Conservation (phyloP, 805 yeast genomes). For the Jamesozyma spencerorum region DNA sequence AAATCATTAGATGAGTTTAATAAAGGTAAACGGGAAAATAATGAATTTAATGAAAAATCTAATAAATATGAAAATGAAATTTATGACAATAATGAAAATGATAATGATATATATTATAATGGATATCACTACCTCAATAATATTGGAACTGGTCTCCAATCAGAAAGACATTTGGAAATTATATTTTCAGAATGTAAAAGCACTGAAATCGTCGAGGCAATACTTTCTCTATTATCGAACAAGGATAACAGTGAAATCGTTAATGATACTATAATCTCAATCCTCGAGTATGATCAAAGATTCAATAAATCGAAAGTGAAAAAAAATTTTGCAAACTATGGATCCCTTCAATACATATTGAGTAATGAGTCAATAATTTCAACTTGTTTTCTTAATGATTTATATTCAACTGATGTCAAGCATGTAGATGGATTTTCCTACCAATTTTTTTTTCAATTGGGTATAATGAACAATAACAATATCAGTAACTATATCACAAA, state of each 20-base stretch:
- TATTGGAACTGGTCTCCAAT: not conserved
- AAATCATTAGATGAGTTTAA: not conserved
- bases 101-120: not conserved
- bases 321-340: constrained; percentile 15
- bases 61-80: not conserved
- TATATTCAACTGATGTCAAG: not conserved
- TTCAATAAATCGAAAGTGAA: constrained; percentile 16
- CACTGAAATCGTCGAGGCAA: constrained; percentile 11
- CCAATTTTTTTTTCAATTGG: constrained; percentile 17
- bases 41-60: not conserved
- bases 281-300: constrained; percentile 19
- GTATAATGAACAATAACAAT: constrained; percentile 16
- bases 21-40: not conserved
- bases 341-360: constrained; percentile 20
- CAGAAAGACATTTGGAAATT: constrained; percentile 1
- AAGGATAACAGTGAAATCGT: not conserved
- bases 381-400: constrained; percentile 2
- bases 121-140: constrained; percentile 6
- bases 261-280: constrained; percentile 3
- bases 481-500: constrained; percentile 9
- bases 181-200: constrained; percentile 9
- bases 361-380: constrained; percentile 5
- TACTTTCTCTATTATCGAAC: constrained; percentile 5
- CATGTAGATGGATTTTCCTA: not conserved
- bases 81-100: not conserved